Conservation (phyloP, 768 basidiomycete species). For the Phanerochaete sordida region DNA sequence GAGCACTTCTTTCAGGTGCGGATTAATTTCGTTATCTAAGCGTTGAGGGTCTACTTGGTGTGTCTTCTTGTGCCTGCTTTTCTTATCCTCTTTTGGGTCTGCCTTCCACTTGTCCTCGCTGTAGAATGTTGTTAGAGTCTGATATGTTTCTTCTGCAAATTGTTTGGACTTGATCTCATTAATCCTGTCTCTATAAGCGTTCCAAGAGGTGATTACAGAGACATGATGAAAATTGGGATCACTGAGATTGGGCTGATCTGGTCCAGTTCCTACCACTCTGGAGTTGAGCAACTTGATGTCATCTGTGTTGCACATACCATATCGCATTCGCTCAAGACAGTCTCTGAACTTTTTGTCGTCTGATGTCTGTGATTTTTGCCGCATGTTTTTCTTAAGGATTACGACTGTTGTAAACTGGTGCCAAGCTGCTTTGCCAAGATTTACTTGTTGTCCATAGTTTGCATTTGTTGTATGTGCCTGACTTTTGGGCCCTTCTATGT, state of each 20-base stretch:
- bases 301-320: constrained; percentile 33
- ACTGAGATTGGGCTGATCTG: constrained; percentile 9
- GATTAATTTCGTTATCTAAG: not conserved
- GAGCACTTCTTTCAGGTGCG: constrained; percentile 12
- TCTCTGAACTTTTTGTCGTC: constrained; percentile 27
- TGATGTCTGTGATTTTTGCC: constrained; percentile 11
- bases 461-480: not conserved
- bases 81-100: not conserved
- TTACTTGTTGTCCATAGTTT: not conserved
- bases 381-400: constrained; percentile 17
- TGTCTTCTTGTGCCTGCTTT: not conserved
- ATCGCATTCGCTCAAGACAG: constrained; percentile 35
- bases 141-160: constrained; percentile 31
- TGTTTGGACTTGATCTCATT: constrained; percentile 29
- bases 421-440: constrained; percentile 18
- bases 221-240: constrained; percentile 27
- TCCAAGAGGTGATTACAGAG: constrained; percentile 36
- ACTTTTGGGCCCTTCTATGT: constrained; percentile 8
- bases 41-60: not conserved
- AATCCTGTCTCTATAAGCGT: constrained; percentile 34
- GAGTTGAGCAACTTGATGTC: constrained; percentile 34
- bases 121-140: constrained; percentile 23
- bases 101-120: constrained; percentile 12
- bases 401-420: constrained; percentile 17
- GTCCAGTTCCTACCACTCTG: constrained; percentile 16